Evolutionary conservation across 2,329 filamentous ascomycete genomes (phyloP), one percentile per base, ranked within the genome.

Genomic region (Sphaerulina populicola): DNA sequence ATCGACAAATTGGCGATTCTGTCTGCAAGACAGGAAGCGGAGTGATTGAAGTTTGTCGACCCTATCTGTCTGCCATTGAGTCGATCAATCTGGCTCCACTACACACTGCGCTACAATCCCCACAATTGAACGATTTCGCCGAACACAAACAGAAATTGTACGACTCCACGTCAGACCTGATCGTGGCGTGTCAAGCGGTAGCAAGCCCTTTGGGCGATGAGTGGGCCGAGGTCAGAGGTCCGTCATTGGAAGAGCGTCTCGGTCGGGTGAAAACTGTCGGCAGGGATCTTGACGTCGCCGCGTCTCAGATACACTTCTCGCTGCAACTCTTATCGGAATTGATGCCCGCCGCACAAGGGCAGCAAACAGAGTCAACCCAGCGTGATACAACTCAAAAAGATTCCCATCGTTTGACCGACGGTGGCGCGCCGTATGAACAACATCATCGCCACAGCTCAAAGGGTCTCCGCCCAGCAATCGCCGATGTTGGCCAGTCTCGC

Each of bases 121-220:
- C 89, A 0, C 87, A 94, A 61, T 72, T 97, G 30, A 78, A 82
- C 43, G 93, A 97, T 60, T 96, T 96, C 67, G 84, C 83, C 63
- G 79, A 83, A 30, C 88, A 94, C 67, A 97, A 97, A 70, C 93
- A 98, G 68, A 86, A 85, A 60, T 76, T 94, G 14, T 97, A 97
- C 69, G 93, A 97, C 68, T 86, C 89, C 53, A 85, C 95, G 49
- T 90, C 89, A 7, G 93, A 97, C 66, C 78, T 98, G 27, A 72
- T 97, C 3, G 72, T 95, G 44, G 82, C 85, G 52, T 96, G 90
- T 63, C 93, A 98, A 69, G 82, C 86, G 21, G 85, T 97, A n/a
- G 87, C 89, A 5, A 88, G 88, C 7, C 93, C 93, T 5, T 71
- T 98, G 39, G 87, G 85, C 7, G 93, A 98, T 66, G 93, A 98